Base-by-base conservation (phyloP, 305 asterid species). In the Solanum aculeatissimum region DNA sequence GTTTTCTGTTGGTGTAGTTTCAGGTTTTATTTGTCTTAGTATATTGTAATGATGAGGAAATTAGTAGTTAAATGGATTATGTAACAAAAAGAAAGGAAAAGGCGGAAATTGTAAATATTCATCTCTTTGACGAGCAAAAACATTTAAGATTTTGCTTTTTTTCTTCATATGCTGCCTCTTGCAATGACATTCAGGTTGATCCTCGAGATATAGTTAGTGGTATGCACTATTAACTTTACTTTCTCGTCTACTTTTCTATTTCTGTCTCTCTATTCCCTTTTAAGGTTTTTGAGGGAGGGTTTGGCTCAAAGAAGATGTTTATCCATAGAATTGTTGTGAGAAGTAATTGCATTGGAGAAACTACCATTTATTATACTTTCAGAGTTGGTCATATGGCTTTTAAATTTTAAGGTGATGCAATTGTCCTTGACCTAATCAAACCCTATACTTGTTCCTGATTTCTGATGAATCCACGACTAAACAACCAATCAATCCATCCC, bases 191-290 rank as follows among this genome's bases (percentile, higher is more conserved):
- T 89, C 95, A 97, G 98, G 98, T 97, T 83, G 98, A 97, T 90
- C 99, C 95, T 69, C 99, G 93, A 90, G 99, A 97, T 91, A 93
- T 94, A 85, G 99, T 95, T 89, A 92, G 40, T 90, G 97, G 99
- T 97, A 94, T 88, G 98, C 68, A 85, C 85, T 43, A 27, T 53
- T 47, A 42, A 29, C 18, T 70, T 42, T 40, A 72, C 58, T 45
- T 23, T 23, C 7, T 60, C 15, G 16, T 13, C 51, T 47, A 11
- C 8, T 27, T 29, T 47, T 71, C 18, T 82, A 14, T 66, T 32
- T 18, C 40, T 83, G 15, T 88, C 43, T 49, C 32, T 69, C 77
- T 82, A 85, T 72, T 47, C 53, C 74, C 60, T 27, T 29, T 60
- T 75, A 65, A 82, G 69, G 40, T 27, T 15, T 19, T 53, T 62